Base-by-base conservation (phyloP, 2,329 filamentous ascomycete genomes). In the Penicillium occitanis region DNA sequence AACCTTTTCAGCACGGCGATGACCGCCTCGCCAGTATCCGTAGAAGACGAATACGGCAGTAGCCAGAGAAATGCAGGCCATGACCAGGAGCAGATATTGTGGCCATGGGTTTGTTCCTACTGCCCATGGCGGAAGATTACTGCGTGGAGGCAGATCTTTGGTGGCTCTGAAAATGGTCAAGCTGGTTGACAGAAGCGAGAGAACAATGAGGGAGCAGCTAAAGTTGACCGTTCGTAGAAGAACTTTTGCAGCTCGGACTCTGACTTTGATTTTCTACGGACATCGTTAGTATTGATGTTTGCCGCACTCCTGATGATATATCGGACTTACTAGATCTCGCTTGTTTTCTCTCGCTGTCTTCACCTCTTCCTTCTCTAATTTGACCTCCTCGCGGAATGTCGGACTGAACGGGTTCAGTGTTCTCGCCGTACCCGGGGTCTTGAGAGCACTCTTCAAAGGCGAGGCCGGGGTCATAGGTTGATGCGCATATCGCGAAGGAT, bases 191-290 rank as follows among this genome's bases (percentile, higher is more conserved):
- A 99, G 83, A 87, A 99, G 94, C 68, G 93, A 85, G 66, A 99
- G 86, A 70, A 99, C 92, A 76, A 99, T 97, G 68, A 98, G 85
- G 78, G 91, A 94, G 84, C 95, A 99, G 79, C 92, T 93, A 79
- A 99, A 98, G 85, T 94, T 97, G 81, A 98, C 91, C 65, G 92
- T 90, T 70, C 95, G 90, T n/a, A 99, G 88, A 69, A 96, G 87
- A 73, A 98, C 90, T 83, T 99, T 99, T 71, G 94, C 95, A 79
- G 98, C 85, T 57, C 95, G 89, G 40, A 98, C 93, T 71, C 92
- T 88, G 42, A 90, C 90, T 82, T 97, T 98, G 78, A 96, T 87
- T 90, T 91, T 96, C 94, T 97, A 25, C 5, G 30, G 10, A 30
- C 1, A 14, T 28, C 25, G 25, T 60, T 40, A 60, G 57, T n/a